A percentile compares a stretch with the other conserved stretches of the same genome.
phyloP scores from a whole-genome alignment of 768 basidiomycete genomes.

The Arthromyces matolae region DNA sequence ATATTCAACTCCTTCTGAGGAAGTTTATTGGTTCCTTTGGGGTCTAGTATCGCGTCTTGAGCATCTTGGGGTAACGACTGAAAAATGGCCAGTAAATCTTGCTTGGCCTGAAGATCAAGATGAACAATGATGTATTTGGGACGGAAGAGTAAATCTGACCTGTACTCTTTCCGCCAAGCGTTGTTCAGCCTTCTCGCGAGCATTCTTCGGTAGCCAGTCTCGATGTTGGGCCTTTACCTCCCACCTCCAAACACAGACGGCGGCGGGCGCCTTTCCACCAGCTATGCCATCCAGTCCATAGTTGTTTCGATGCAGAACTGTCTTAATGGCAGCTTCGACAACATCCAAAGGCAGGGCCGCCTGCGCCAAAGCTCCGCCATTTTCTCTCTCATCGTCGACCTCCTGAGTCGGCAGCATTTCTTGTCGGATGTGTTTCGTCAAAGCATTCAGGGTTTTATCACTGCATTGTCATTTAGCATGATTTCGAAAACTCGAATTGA shows the following conservation, averaged over 20 bases:
- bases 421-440: constrained; percentile 68
- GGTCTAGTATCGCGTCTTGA: constrained; percentile 50
- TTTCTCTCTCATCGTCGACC: constrained; percentile 48
- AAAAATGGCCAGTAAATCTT: constrained; percentile 51
- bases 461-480: constrained; percentile 34
- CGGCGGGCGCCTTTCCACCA: constrained; percentile 53
- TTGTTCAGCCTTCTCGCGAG: constrained; percentile 55
- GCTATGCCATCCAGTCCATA: constrained; percentile 66
- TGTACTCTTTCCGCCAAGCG: constrained; percentile 63
- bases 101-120: constrained; percentile 48
- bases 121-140: neutral
- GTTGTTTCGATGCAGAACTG: constrained; percentile 65
- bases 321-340: constrained; percentile 65
- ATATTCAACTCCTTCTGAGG: constrained; percentile 32
- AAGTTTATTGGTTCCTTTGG: constrained; percentile 37
- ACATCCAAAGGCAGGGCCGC: constrained; percentile 43
- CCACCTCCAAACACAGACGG: constrained; percentile 83
- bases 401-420: constrained; percentile 63
- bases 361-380: constrained; percentile 28
- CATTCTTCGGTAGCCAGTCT: constrained; percentile 66
- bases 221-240: constrained; percentile 61
- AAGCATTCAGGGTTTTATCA: constrained; percentile 61
- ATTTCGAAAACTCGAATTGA: neutral
- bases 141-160: constrained; percentile 42
- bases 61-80: constrained; percentile 56